A percentile compares a stretch with the other conserved stretches of the same genome.
Conservation (phyloP, 2,329 filamentous ascomycete genomes). For the Achaetomium macrosporum region DNA sequence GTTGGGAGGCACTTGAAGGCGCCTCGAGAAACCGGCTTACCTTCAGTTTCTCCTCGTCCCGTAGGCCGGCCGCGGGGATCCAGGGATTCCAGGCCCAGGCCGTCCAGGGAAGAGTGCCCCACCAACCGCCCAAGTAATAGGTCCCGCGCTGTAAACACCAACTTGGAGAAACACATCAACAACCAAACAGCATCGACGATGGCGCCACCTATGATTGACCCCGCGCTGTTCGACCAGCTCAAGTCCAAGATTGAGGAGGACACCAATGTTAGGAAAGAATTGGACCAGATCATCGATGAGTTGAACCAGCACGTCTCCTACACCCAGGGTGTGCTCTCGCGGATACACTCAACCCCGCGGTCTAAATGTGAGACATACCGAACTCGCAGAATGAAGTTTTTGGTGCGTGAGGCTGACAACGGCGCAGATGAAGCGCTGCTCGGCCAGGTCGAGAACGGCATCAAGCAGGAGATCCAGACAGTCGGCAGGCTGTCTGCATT, state of each 20-base stretch:
- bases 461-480: slow-evolving; percentile 66
- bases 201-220: slow-evolving; percentile 57
- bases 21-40: too few relatives aligned
- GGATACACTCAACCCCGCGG: slow-evolving; percentile 81
- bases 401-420: slow-evolving; percentile 8
- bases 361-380: slow-evolving; percentile 35
- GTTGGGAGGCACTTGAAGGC: too few relatives aligned
- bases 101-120: too few relatives aligned
- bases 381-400: background rate
- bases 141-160: background rate
- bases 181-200: slow-evolving; percentile 11
- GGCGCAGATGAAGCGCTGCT: slow-evolving; percentile 61
- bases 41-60: too few relatives aligned
- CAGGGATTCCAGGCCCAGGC: too few relatives aligned
- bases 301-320: slow-evolving; percentile 79
- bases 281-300: slow-evolving; percentile 73
- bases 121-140: background rate
- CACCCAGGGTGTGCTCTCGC: slow-evolving; percentile 76
- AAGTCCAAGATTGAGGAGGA: slow-evolving; percentile 90
- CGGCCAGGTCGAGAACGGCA: slow-evolving; percentile 61
- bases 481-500: slow-evolving; percentile 64
- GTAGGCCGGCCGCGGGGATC: too few relatives aligned
- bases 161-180: background rate
- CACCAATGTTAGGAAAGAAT: slow-evolving; percentile 70
- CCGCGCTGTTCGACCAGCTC: slow-evolving; percentile 78